Base-by-base conservation (phyloP, 257 asterid genomes). In the Solanum chiquidenum region DNA sequence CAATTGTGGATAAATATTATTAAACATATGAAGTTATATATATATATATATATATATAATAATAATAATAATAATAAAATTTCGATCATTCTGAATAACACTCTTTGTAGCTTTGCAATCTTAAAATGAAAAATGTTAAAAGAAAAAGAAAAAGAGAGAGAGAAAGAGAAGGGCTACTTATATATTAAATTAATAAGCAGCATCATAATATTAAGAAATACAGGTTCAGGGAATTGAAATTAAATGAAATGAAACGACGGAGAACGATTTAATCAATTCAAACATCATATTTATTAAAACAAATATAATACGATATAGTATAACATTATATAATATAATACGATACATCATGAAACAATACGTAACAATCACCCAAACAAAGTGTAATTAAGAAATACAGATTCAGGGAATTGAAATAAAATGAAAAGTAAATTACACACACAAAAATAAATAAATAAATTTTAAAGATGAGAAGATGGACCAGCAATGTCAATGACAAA, bases 401-500 rank as follows among this genome's bases (percentile, higher is more conserved):
- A 52, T 76, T 76, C 21, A 76, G n/a, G 35, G 2, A 2, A 40
- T 40, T n/a, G 83, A 21, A 40, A 21, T n/a, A 1, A 74, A 35
- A 5, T 74, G 49, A 21, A 37, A 74, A 9, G 29, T 20, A 37
- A 35, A 73, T 73, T 25, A 73, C 44, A 5, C 7, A 9, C 0
- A 37, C 9, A 40, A 72, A n/a, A 40, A 42, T 13, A n/a, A 25
- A 4, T 4, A n/a, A 7, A 42, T 13, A 40, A 25, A 4, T 2
- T 55, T 85, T 86, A 83, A 55, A 55, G 64, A 55, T 55, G 64
- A 55, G 64, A 55, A 71, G 86, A 4, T 87, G 86, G 73, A 2
- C 90, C 94, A 6, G 93, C 95, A 82, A 95, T 89, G 88, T 95
- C 98, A 29, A 95, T 94, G 84, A 96, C 99, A 35, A 95, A 96